Evolutionary conservation across 1,284 basidiomycete species (phyloP).

Genomic region (Phenoliferia sp.): DNA sequence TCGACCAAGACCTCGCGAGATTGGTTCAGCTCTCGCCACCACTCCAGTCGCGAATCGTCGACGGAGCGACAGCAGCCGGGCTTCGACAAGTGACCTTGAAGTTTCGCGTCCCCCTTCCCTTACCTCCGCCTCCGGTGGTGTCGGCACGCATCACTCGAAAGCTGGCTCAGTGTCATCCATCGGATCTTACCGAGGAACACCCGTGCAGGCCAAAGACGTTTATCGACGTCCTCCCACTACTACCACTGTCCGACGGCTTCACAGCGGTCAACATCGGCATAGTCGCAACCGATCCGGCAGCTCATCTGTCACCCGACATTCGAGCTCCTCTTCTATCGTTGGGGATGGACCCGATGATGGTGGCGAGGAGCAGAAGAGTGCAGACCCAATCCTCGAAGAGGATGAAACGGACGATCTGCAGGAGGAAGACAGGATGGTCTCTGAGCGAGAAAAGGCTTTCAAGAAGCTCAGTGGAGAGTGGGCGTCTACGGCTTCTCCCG

Average conservation of each 20-base stretch:
- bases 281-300: slow-evolving; percentile 5
- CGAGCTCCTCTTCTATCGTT: neutral
- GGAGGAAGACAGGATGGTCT: slow-evolving; percentile 11
- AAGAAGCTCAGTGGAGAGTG: slow-evolving; percentile 15
- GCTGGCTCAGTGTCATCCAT: slow-evolving; percentile 20
- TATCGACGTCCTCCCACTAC: slow-evolving; percentile 23
- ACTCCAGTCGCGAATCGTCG: slow-evolving; percentile 34
- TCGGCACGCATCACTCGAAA: slow-evolving; percentile 27
- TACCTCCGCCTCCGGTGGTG: slow-evolving; percentile 16
- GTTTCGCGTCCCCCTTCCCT: slow-evolving; percentile 40
- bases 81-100: slow-evolving; percentile 37
- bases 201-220: slow-evolving; percentile 13
- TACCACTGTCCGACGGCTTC: slow-evolving; percentile 20
- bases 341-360: slow-evolving; percentile 1
- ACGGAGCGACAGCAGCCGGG: slow-evolving; percentile 39
- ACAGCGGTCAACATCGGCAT: neutral
- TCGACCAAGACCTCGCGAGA: slow-evolving; percentile 25
- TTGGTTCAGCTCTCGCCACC: slow-evolving; percentile 6
- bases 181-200: slow-evolving; percentile 10
- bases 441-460: slow-evolving; percentile 8
- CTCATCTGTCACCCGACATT: slow-evolving; percentile 3
- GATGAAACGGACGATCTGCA: slow-evolving; percentile 12
- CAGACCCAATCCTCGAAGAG: slow-evolving; percentile 20
- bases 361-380: slow-evolving; percentile 7
- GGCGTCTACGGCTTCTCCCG: slow-evolving; percentile 3